Percentiles rank a stretch among this genome's conserved stretches.
phyloP scores from a whole-genome alignment of 2,329 filamentous ascomycete genomes.

The Cytospora piceae region DNA sequence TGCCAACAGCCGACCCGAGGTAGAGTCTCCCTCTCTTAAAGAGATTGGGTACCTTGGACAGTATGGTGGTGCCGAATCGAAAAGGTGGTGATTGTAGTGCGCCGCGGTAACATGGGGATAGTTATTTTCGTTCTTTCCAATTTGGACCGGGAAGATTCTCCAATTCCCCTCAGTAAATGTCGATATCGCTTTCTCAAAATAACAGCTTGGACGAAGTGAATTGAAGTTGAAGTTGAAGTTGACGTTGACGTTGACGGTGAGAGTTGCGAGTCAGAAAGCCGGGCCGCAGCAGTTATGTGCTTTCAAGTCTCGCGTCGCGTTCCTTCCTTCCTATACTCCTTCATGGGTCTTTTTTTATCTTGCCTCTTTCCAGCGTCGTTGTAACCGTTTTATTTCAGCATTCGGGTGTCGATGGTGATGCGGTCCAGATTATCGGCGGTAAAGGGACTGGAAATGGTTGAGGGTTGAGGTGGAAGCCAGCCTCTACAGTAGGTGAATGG shows the following conservation, averaged over 20 bases:
- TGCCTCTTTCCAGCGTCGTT: conserved; percentile 15
- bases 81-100: conserved; percentile 1
- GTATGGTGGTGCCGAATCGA: conserved; percentile 4
- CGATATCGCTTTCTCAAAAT: neutral
- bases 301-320: conserved; percentile 20
- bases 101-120: conserved; percentile 23
- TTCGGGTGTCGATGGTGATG: neutral
- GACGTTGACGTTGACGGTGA: conserved; percentile 4
- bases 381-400: neutral
- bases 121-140: neutral
- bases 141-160: neutral
- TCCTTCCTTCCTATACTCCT: conserved; percentile 4
- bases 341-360: neutral
- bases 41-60: neutral
- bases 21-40: conserved; percentile 5
- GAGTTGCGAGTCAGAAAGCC: conserved; percentile 7
- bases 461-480: conserved; percentile 9
- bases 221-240: conserved; percentile 5
- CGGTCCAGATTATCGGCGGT: conserved; percentile 5
- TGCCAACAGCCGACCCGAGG: conserved; percentile 25
- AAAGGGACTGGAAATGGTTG: conserved; percentile 2
- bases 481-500: conserved; percentile 36
- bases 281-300: conserved; percentile 4
- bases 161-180: neutral
- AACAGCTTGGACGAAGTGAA: conserved; percentile 1